These are phyloP conservation scores for Herpotrichia juniperi DNA, from an alignment of 2,329 filamentous ascomycete genomes.

Conservation along the genomic window DNA sequence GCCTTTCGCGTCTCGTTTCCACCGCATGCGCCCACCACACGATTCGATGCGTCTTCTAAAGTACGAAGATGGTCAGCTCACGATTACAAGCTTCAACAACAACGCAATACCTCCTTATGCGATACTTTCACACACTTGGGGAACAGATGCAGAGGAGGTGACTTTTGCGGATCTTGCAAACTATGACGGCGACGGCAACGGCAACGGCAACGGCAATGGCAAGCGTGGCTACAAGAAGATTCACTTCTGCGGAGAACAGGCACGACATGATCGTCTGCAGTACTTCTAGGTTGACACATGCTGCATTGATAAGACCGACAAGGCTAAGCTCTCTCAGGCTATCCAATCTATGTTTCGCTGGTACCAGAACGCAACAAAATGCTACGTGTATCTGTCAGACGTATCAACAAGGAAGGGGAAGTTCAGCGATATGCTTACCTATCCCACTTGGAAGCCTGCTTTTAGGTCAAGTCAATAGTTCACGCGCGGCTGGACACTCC, in stretches of 20 bases:
- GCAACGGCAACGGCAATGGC: not conserved
- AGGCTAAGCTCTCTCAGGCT: slow-evolving; percentile 12
- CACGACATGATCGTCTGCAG: not conserved
- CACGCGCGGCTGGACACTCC: too few relatives aligned
- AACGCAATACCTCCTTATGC: slow-evolving; percentile 4
- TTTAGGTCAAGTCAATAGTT: not conserved
- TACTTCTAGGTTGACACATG: slow-evolving; percentile 6
- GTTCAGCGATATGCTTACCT: slow-evolving; percentile 9
- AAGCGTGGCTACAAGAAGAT: too few relatives aligned
- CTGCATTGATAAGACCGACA: slow-evolving; percentile 19
- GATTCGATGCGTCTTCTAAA: not conserved
- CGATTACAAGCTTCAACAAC: not conserved
- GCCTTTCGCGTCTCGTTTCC: not conserved
- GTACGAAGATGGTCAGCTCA: not conserved
- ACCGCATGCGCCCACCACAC: not conserved
- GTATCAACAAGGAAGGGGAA: too few relatives aligned
- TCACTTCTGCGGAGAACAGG: too few relatives aligned
- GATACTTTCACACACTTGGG: slow-evolving; percentile 4
- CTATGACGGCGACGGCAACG: not conserved
- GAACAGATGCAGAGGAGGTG: not conserved
- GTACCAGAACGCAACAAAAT: slow-evolving; percentile 17
- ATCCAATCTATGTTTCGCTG: slow-evolving; percentile 23
- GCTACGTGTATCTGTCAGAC: too few relatives aligned
- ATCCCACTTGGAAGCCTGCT: not conserved
- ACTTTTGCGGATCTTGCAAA: not conserved